Percentiles rank a stretch among this genome's conserved stretches.
phyloP scores from a whole-genome alignment of 108 stramenopile genomes.

The Chaetoceros muelleri region DNA sequence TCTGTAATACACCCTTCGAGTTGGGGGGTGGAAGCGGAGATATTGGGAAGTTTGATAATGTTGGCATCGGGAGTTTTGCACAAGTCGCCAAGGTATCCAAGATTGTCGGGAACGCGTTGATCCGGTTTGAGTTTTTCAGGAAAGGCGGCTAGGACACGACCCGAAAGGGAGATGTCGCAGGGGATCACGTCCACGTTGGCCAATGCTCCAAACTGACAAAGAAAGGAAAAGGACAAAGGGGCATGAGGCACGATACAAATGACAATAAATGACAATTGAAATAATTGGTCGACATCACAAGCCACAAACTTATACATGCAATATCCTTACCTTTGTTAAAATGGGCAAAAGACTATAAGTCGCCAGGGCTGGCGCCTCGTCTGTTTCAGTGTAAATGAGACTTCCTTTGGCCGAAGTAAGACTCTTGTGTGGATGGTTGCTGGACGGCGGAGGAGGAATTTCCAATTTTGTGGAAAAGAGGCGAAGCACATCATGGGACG shows the following conservation, averaged over 20 bases:
- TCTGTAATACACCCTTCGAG: slow-evolving; percentile 81
- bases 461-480: too few relatives aligned
- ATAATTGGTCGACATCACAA: too few relatives aligned
- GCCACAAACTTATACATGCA: not conserved
- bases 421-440: slow-evolving; percentile 54
- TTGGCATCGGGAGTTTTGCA: slow-evolving; percentile 71
- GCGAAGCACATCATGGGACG: too few relatives aligned
- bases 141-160: slow-evolving; percentile 80
- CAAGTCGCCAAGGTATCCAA: slow-evolving; percentile 70
- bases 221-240: not conserved
- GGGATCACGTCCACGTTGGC: slow-evolving; percentile 72
- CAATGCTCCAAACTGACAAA: slow-evolving; percentile 39
- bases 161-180: slow-evolving; percentile 75
- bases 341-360: slow-evolving; percentile 83
- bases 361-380: slow-evolving; percentile 88
- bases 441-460: slow-evolving; percentile 60
- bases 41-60: slow-evolving; percentile 72
- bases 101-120: slow-evolving; percentile 82
- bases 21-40: slow-evolving; percentile 84
- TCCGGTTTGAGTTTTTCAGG: slow-evolving; percentile 59
- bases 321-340: slow-evolving; percentile 47
- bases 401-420: slow-evolving; percentile 52
- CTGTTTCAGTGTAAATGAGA: slow-evolving; percentile 88
- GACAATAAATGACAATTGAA: too few relatives aligned
- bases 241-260: not conserved